Evolutionary conservation across 2,329 filamentous ascomycete species (phyloP), one percentile per base, ranked within the genome.

Genomic region (Chalara sp.): DNA sequence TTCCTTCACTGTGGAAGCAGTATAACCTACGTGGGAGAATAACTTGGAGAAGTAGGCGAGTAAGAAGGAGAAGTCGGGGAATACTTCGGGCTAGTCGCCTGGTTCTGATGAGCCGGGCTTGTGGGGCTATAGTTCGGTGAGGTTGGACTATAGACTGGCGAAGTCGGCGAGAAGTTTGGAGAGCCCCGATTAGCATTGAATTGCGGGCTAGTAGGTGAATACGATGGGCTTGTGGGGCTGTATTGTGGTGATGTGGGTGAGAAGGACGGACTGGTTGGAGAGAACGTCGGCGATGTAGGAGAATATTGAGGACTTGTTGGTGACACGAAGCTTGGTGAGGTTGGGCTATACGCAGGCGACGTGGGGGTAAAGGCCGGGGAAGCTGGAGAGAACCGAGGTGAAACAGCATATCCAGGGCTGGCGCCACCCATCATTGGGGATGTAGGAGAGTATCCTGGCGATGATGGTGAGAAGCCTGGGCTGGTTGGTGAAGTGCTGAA

Each of bases 211-310:
- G 63, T 63, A 7, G 62, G 62, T 13, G 59, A 63, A 44, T 62
- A 64, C 13, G 51, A 61, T 44, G 70, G 71, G 8, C 68, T 78
- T 60, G 53, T 83, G 80, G 32, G 88, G 50, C 59, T 63, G 40
- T 61, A 63, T 6, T 55, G 58, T 37, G 62, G 62, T n/a, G 58
- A 60, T 1, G 85, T 86, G 2, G 86, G 86, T 48, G 86, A 89
- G 64, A 83, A 84, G 72, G 87, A 89, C 41, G 89, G 89, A 56
- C 88, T 93, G 35, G 85, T 93, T 68, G 58, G 75, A 69, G 51
- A 72, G 32, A 64, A 64, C n/a, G 60, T 61, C 12, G 65, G 65
- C 46, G 60, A 63, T 5, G 65, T 67, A 13, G 65, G 64, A 28
- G 21, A 31, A 45, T 37, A 28, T 8, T 21, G 10, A 2, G 11